Conservation (phyloP, 1,139 yeast genomes). For the Hemisphaericaspora lyxosophila region DNA sequence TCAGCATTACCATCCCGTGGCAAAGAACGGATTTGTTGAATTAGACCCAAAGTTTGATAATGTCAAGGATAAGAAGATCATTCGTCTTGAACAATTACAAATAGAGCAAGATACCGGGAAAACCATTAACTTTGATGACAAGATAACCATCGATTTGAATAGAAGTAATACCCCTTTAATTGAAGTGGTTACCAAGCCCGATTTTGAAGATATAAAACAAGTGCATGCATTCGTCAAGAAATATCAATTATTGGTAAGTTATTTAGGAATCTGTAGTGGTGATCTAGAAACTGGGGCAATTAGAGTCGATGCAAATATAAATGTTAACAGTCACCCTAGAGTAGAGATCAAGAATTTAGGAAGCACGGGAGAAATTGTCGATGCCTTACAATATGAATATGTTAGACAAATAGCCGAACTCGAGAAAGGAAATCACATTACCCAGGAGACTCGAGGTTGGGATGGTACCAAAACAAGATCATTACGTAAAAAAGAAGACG, state of each 20-base stretch:
- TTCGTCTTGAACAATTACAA: conserved; percentile 72
- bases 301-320: conserved; percentile 90
- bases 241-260: conserved; percentile 69
- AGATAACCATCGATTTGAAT: conserved; percentile 69
- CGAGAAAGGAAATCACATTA: conserved; percentile 32
- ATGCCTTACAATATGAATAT: conserved; percentile 77
- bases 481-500: conserved; percentile 73
- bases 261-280: conserved; percentile 76
- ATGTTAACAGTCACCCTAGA: conserved; percentile 67
- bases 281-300: conserved; percentile 93
- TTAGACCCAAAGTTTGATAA: conserved; percentile 56
- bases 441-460: conserved; percentile 90
- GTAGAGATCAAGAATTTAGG: conserved; percentile 90
- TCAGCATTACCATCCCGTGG: conserved; percentile 81
- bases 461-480: conserved; percentile 67
- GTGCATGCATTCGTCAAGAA: conserved; percentile 80
- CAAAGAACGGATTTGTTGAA: conserved; percentile 59
- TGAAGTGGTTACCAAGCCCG: conserved; percentile 91
- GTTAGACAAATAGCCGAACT: conserved; percentile 57
- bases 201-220: conserved; percentile 64
- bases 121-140: conserved; percentile 46
- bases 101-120: conserved; percentile 95
- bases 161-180: conserved; percentile 84
- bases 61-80: conserved; percentile 38
- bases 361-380: conserved; percentile 74